Percentiles rank a stretch among this genome's conserved stretches.
Evolutionary conservation across 1,139 yeast species (phyloP).

Genomic region (Candida sp.): DNA sequence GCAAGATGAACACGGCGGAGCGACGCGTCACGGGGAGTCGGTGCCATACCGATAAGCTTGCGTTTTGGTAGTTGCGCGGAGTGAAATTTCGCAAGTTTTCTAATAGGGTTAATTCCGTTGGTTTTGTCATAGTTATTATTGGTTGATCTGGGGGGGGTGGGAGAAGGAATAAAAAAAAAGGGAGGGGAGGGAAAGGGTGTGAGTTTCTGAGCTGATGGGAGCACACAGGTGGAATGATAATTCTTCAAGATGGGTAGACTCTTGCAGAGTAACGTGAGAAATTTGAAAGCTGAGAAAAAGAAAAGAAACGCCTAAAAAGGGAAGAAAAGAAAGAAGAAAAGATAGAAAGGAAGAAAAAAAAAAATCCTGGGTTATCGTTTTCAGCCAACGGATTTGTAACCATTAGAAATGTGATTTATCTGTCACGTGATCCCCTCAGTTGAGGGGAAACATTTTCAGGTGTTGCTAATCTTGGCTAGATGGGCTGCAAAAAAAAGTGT

Average conservation of each 20-base stretch:
- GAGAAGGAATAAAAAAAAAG: not conserved
- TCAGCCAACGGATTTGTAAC: too few species aligned
- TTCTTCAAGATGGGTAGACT: not conserved
- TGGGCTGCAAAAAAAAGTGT: too few species aligned
- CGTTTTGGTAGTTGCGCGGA: constrained; percentile 30
- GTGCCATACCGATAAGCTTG: constrained; percentile 56
- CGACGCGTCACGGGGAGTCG: constrained; percentile 63
- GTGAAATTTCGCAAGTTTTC: constrained; percentile 25
- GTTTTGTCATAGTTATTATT: constrained; percentile 11
- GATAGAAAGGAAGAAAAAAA: not conserved
- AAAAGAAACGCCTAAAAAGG: not conserved
- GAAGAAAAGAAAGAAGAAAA: not conserved
- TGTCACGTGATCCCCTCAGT: too few species aligned
- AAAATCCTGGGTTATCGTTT: too few species aligned
- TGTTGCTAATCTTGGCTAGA: too few species aligned
- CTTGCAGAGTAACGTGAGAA: not conserved
- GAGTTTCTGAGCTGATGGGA: too few species aligned
- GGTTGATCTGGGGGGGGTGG: not conserved
- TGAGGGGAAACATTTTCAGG: too few species aligned
- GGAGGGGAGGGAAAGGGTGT: too few species aligned
- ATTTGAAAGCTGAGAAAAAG: not conserved
- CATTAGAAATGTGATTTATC: too few species aligned
- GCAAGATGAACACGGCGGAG: constrained; percentile 74
- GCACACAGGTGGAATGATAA: too few species aligned
- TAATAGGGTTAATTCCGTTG: constrained; percentile 23